Base-by-base conservation (phyloP, 2,329 filamentous ascomycete species). In the Alternaria sp. region DNA sequence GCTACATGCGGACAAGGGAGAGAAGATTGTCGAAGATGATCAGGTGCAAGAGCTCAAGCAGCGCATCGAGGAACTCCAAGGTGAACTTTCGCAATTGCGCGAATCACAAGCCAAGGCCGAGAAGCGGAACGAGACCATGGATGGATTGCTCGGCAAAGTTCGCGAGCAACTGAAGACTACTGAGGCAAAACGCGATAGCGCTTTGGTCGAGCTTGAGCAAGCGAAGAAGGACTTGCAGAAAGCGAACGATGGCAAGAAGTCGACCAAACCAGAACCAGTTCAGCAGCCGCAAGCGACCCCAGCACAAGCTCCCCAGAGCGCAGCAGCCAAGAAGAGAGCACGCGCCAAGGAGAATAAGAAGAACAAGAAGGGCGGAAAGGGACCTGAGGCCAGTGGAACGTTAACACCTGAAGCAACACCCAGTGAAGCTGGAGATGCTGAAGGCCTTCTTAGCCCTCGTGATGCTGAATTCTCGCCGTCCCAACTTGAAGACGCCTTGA, bases 341-440 rank as follows among this genome's bases (percentile, higher is more conserved):
- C 57, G 58, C 15, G 84, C 83, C 69, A 84, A 92, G 77, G 97
- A 95, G 84, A 84, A 83, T 69, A 84, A 92, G 77, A 97, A 95
- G 84, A 97, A 96, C 86, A 91, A 90, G 81, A 95, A 94, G 83
- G 88, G 87, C 17, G 87, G 85, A 30, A 88, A 87, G 67, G 69
- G 59, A 23, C 51, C 62, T 6, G 73, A 74, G 9, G 79, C 69
- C 4, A 49, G 59, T 10, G 77, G 80, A 7, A 80, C 83, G 17
- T 71, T 73, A 17, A 72, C 79, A 11, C 67, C 75, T 8, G 77
- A 82, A 19, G 68, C 77, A 25, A 73, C 75, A 15, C 75, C 74
- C 10, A 74, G 76, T 45, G 83, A 84, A 57, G 70, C 81, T 6
- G 76, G 81, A 5, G 77, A 78, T 49, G 54, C 73, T 3, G 77